Evolutionary conservation across 169 alveolate species (phyloP), one percentile per base, ranked within the genome.

Genomic region (Cryptosporidium ryanae): DNA sequence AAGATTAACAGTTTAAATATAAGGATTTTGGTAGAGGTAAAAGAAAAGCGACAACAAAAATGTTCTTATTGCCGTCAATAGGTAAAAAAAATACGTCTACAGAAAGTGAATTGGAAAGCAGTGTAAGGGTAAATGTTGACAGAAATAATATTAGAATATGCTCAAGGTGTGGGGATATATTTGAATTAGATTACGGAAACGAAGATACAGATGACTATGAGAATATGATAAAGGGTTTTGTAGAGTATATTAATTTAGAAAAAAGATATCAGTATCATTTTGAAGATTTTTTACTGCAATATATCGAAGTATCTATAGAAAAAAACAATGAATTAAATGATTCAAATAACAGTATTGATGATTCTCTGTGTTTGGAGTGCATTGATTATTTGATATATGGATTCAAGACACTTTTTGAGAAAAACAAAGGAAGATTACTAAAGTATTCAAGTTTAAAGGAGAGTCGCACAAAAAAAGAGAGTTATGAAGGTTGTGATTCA

Each of bases 261-360:
- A 27, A 66, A 43, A 46, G 65, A 12, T 23, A 66, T 66, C 64
- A 55, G 5, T 31, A 70, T 7, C 15, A 52, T 17, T 70, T 70
- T 50, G 84, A 70, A 38, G 66, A 70, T 64, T 70, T 52, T 38
- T 25, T 70, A n/a, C 38, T 70, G 43, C 84, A 70, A 70, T 70
- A 50, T 70, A 70, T 70, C 34, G 84, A 70, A 32, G 67, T 70
- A 32, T 52, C 84, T 25, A 12, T 70, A 21, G 84, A 70, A n/a
- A 23, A 34, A 17, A 50, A 70, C 43, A 34, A 55, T 38, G 46
- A 38, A 38, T 38, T 38, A 10, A 38, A 38, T 8, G 29, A 18
- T n/a, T 23, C 67, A 23, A 18, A 54, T 10, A 38, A 44, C 8
- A 54, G 8, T 70, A 49, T 54, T 17, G 84, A 70, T 8, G 84